Conservation (phyloP, 202 grass and related monocot genomes). For the Dendrocalamus latiflorus region DNA sequence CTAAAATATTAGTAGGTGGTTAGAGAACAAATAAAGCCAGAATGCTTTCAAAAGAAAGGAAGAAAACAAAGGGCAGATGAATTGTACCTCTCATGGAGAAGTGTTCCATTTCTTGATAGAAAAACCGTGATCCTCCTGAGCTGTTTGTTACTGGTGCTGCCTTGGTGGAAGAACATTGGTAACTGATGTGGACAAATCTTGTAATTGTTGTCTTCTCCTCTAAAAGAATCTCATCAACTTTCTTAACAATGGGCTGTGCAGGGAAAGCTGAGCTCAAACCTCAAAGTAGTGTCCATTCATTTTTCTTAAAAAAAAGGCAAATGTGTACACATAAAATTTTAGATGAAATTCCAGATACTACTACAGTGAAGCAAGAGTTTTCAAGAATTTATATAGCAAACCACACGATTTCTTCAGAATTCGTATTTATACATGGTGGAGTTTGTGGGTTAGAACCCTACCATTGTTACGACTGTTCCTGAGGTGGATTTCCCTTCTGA, state of each 20-base stretch:
- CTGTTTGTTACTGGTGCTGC: slow-evolving; percentile 25
- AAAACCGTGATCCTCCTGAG: slow-evolving; percentile 13
- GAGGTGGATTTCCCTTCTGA: too few relatives aligned
- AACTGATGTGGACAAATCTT: slow-evolving; percentile 36
- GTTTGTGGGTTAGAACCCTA: too few relatives aligned
- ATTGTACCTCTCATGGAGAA: slow-evolving; percentile 37
- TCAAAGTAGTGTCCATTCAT: not conserved
- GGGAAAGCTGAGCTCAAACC: not conserved
- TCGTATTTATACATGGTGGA: too few relatives aligned
- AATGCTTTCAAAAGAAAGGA: slow-evolving; percentile 24
- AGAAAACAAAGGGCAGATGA: slow-evolving; percentile 31
- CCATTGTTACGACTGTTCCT: too few relatives aligned
- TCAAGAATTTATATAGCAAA: too few relatives aligned
- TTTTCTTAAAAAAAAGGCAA: too few relatives aligned
- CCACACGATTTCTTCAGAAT: too few relatives aligned
- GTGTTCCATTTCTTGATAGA: slow-evolving; percentile 16
- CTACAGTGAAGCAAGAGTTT: too few relatives aligned
- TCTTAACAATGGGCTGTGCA: not conserved
- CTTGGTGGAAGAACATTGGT: slow-evolving; percentile 23
- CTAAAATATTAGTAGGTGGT: slow-evolving; percentile 35
- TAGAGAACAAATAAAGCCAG: slow-evolving; percentile 39
- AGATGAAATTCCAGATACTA: too few relatives aligned
- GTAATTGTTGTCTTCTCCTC: slow-evolving; percentile 34
- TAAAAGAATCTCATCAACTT: slow-evolving; percentile 28
- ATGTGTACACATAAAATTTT: too few relatives aligned